These are phyloP conservation scores for Cystobasidium onofrii DNA, from an alignment of 768 basidiomycete genomes.

Conservation along the genomic window DNA sequence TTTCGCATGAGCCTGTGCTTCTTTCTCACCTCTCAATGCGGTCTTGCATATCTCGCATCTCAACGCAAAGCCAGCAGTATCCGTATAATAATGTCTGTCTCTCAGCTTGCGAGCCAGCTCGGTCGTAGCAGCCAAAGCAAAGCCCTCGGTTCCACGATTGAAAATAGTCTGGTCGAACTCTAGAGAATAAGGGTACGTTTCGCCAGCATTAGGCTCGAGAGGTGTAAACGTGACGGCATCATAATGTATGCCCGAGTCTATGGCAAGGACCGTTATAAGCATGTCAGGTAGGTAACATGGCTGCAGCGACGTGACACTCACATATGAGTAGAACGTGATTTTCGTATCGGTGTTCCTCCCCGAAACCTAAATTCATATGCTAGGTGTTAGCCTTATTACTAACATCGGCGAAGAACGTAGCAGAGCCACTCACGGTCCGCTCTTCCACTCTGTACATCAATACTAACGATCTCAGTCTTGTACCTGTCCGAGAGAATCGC, in stretches of 20 bases:
- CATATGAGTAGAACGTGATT: constrained; percentile 11
- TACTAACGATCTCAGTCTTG: constrained; percentile 15
- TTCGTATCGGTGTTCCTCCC: constrained; percentile 20
- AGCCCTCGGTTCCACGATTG: not conserved
- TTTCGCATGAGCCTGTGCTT: constrained; percentile 27
- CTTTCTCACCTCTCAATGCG: constrained; percentile 31
- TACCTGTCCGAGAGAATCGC: constrained; percentile 21
- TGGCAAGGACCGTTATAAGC: not conserved
- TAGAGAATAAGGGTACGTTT: constrained; percentile 33
- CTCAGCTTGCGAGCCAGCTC: constrained; percentile 20
- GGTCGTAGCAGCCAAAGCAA: not conserved
- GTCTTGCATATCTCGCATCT: constrained; percentile 31
- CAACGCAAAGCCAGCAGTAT: constrained; percentile 28
- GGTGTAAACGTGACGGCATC: constrained; percentile 82
- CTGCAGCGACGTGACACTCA: not conserved
- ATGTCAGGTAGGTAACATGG: not conserved
- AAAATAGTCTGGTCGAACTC: constrained; percentile 78
- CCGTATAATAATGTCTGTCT: constrained; percentile 30
- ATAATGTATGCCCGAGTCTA: constrained; percentile 53
- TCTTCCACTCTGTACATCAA: constrained; percentile 31
- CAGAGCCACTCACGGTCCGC: constrained; percentile 30
- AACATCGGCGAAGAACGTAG: too few species aligned
- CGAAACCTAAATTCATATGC: constrained; percentile 26
- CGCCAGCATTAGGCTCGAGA: constrained; percentile 58
- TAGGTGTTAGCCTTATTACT: too few species aligned